These are phyloP conservation scores for Aspergillus quadricinctus DNA, from an alignment of 2,329 filamentous ascomycete species.

Conservation along the genomic window DNA sequence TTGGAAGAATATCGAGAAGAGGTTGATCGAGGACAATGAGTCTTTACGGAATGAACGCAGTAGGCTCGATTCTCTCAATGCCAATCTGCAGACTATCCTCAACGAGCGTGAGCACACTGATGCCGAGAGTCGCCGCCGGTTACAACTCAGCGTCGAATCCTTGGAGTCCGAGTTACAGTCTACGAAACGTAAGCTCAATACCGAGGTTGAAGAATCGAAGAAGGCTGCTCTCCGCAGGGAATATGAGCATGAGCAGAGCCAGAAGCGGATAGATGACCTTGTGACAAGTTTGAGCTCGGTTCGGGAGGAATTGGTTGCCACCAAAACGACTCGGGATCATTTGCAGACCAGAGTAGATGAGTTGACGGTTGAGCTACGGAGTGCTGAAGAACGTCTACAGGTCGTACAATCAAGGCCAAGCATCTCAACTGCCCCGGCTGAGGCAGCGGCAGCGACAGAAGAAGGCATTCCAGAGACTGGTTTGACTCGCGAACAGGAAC, in stretches of 20 bases:
- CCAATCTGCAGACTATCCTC: slow-evolving; percentile 79
- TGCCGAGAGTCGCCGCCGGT: slow-evolving; percentile 71
- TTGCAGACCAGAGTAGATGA: slow-evolving; percentile 86
- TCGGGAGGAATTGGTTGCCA: slow-evolving; percentile 79
- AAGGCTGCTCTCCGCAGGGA: slow-evolving; percentile 80
- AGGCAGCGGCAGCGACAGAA: slow-evolving; percentile 41
- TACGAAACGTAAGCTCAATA: slow-evolving; percentile 75
- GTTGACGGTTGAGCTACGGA: slow-evolving; percentile 79
- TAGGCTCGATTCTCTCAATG: slow-evolving; percentile 75
- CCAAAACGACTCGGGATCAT: slow-evolving; percentile 85
- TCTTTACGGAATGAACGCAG: slow-evolving; percentile 76
- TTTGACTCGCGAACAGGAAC: slow-evolving; percentile 67
- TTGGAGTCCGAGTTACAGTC: slow-evolving; percentile 74
- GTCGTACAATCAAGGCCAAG: slow-evolving; percentile 77
- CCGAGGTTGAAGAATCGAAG: slow-evolving; percentile 79
- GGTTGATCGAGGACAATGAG: slow-evolving; percentile 85
- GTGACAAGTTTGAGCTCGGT: slow-evolving; percentile 72
- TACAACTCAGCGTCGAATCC: slow-evolving; percentile 72
- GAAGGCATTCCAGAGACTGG: slow-evolving; percentile 52
- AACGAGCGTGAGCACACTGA: slow-evolving; percentile 88
- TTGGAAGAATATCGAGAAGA: slow-evolving; percentile 88
- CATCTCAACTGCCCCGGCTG: slow-evolving; percentile 49
- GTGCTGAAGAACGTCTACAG: slow-evolving; percentile 80
- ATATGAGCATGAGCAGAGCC: slow-evolving; percentile 80
- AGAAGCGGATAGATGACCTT: slow-evolving; percentile 90